Evolutionary conservation across 176 grass and related monocot genomes (phyloP).

Genomic region (Olyra latifolia): DNA sequence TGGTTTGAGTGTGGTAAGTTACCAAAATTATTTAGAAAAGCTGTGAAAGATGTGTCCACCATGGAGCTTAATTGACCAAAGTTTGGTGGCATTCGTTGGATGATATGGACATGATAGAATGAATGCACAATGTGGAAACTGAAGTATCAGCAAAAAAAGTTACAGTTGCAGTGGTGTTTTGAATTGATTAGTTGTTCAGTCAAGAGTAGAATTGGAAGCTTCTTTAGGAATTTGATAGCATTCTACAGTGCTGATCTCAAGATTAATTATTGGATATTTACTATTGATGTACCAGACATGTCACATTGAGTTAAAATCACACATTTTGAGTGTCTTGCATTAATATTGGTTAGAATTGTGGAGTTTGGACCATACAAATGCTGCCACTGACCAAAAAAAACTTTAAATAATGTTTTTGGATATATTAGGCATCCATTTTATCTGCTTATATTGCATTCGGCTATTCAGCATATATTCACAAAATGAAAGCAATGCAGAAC

Average conservation of each 20-base stretch:
- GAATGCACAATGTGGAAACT: neutral
- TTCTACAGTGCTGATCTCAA: neutral
- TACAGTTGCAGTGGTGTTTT: neutral
- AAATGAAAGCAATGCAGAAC: conserved; percentile 59
- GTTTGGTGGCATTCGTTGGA: neutral
- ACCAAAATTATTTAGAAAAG: neutral
- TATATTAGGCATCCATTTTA: neutral
- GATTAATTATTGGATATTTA: neutral
- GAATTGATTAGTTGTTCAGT: neutral
- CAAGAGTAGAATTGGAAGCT: neutral
- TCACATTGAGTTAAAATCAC: neutral
- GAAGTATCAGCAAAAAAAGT: neutral
- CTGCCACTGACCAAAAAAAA: neutral
- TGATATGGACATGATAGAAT: neutral
- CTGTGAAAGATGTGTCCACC: neutral
- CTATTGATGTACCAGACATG: neutral
- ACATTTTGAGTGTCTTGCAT: neutral
- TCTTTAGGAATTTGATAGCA: neutral
- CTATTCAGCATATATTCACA: conserved; percentile 30
- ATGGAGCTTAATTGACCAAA: neutral
- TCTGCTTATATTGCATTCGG: conserved; percentile 13
- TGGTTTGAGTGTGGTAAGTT: neutral
- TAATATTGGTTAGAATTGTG: conserved; percentile 29
- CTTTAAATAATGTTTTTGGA: neutral
- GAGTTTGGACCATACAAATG: neutral